Base-by-base conservation (phyloP, 2,329 filamentous ascomycete species). In the Colletotrichum echinochloae region DNA sequence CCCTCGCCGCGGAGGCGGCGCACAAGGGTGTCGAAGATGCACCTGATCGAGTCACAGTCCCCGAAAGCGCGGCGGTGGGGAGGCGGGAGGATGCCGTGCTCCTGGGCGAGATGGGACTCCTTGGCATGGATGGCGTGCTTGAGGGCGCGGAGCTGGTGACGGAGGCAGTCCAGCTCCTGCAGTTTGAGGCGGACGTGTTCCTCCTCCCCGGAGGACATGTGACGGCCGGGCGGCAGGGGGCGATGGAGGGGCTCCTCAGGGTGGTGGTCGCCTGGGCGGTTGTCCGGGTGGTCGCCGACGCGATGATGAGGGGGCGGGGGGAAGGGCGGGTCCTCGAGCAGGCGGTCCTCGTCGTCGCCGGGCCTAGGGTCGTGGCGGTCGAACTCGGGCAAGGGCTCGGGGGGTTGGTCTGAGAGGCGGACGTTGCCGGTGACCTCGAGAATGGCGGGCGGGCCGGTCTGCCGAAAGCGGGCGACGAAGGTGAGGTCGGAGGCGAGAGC, bases 401-500 rank as follows among this genome's bases (percentile, higher is more conserved):
- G 60, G 74, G 20, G 68, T 11, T 26, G 41, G 5, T 56, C 30
- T 2, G 62, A 76, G 65, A 81, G 74, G n/a, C 78, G 41, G 37
- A 64, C 59, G 30, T 66, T 41, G 5, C 81, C 82, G 55, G 83
- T 80, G 64, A 87, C 77, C 11, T 82, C 79, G 41, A 82, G 76
- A 37, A 88, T 80, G 55, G 80, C 77, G 46, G 80, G 78, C 0
- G 85, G 83, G 2, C 76, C 73, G 7, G 79, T 81, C 74, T 88
- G 86, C 73, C 81, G 82, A 75, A 88, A 87, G 20, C 81, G 79
- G 65, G 83, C 75, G 26, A 79, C 79, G 66, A 87, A 84, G 9
- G 78, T 78, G 46, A 81, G 74, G 14, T 70, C 66, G 68, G 82
- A 77, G 28, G 81, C 74, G 33, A 84, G 75, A 41, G 79, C 62